Evolutionary conservation across 2,329 filamentous ascomycete genomes (phyloP), one percentile per base, ranked within the genome.

Genomic region (Scedosporium minutisporum): DNA sequence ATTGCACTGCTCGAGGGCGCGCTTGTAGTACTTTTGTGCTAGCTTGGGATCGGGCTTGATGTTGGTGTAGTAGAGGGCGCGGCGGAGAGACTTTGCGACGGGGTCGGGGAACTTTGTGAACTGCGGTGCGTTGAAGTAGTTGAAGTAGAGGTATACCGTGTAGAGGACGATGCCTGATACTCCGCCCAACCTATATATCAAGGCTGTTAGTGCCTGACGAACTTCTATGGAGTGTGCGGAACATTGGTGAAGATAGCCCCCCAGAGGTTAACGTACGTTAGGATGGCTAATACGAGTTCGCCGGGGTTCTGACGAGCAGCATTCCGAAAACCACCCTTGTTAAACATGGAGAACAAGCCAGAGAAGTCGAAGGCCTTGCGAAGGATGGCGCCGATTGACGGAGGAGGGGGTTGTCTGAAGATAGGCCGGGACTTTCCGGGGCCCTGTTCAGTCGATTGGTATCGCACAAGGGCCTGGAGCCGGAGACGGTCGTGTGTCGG

Each of bases 1-100:
- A 59, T 86, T 78, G 63, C 91, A 91, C 60, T 88, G 81, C 65
- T 87, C 80, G 63, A 97, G 79, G 3, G 93, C 92, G 66, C 89
- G 83, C 69, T 87, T 87, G 73, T 96, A 97, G 73, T 91, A 91
- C 67, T 91, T 89, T 64, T 96, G 79, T 0, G 93, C 93, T 62
- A 89, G 82, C 64, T 88, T 82, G 2, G 90, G 86, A 64, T 96
- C 88, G 4, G 89, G 82, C 46, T 85, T 80, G 66, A 88, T 84
- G 69, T 95, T 93, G 67, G 87, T 90, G 75, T 91, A 96, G 77
- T 93, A 97, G 27, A 97, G 78, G 0, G 92, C 95, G 67, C 87
- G 85, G 38, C 95, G 90, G 57, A 99, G 80, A 65, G 90, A 86
- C 69, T 89, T 87, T 9, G 89, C 89, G 41, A 93, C 86, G 1